A percentile compares a stretch with the other conserved stretches of the same genome.
These are phyloP conservation scores for Rhododendron henanense DNA, from an alignment of 148 eudicot genomes.

Conservation along the genomic window DNA sequence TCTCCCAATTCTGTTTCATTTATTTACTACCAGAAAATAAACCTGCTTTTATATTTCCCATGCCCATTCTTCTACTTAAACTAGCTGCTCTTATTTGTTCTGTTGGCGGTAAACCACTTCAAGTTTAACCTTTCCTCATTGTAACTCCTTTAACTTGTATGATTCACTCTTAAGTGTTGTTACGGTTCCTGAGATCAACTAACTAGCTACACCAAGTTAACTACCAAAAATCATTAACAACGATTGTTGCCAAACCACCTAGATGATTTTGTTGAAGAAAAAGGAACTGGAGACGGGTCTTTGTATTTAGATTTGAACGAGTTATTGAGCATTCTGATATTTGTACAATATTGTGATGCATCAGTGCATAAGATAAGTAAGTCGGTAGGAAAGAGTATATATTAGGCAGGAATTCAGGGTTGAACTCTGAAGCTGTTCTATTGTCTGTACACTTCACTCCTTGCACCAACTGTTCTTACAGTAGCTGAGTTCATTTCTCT, in stretches of 20 bases:
- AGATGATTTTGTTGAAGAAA: neutral
- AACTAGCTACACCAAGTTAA: neutral
- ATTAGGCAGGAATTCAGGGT: neutral
- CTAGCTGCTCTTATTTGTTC: neutral
- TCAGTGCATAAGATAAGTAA: neutral
- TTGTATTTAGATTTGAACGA: neutral
- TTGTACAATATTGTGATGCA: neutral
- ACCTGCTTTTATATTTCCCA: neutral
- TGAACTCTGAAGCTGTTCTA: neutral
- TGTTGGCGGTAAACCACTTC: neutral
- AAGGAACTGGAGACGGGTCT: neutral
- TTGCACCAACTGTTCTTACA: neutral
- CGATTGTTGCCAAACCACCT: neutral
- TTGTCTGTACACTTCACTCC: neutral
- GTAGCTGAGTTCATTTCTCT: neutral
- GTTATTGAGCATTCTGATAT: neutral
- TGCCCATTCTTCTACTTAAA: neutral
- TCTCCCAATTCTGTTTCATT: neutral
- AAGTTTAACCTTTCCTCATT: neutral
- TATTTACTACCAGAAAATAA: neutral
- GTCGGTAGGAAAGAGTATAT: neutral
- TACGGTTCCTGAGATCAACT: neutral
- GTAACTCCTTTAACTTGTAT: neutral
- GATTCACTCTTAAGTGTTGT: neutral
- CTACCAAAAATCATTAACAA: neutral